Base-by-base conservation (phyloP, 2,329 filamentous ascomycete species). In the Seiridium cupressi region DNA sequence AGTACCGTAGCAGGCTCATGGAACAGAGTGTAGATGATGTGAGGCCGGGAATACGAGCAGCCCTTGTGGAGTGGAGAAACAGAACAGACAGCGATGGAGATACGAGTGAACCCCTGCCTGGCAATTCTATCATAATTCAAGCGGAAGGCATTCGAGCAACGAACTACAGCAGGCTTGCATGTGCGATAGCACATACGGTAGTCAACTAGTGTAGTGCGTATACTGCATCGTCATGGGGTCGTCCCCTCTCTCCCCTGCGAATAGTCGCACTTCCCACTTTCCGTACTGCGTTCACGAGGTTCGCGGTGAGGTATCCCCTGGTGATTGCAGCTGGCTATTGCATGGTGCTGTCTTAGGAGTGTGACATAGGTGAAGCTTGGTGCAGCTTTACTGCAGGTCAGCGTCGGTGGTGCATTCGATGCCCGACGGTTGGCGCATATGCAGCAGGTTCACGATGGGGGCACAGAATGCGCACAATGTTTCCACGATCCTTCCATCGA, bases 401-500 rank as follows among this genome's bases (percentile, higher is more conserved):
- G 44, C 35, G 31, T 32, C 34, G 10, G 7, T 47, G 40, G 26
- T 36, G 10, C 26, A 34, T 47, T 46, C 55, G 40, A 47, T 18
- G 51, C 51, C 51, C 55, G 55, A 47, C 55, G 44, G 44, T n/a
- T 48, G 44, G 55, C 57, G 48, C 40, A 59, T 44, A 44, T 35
- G 36, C 40, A 53, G 26, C n/a, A 53, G 49, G 18, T 53, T 36
- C 34, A 18, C 47, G 47, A 49, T 42, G 38, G 38, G 38, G 38
- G 38, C 18, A 26, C 18, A 26, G 18, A 26, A 26, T 26, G 18
- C 18, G 18, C 18, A 26, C 18, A 26, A 26, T 26, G 18, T 26
- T 42, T 58, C 61, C 58, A 60, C 61, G 18, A 47, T 60, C 63
- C 68, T 72, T 71, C 70, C 58, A 70, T 66, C 58, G 59, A 67